These are phyloP conservation scores for Euphrasia arctica DNA, from an alignment of 305 asterid species.

Conservation along the genomic window DNA sequence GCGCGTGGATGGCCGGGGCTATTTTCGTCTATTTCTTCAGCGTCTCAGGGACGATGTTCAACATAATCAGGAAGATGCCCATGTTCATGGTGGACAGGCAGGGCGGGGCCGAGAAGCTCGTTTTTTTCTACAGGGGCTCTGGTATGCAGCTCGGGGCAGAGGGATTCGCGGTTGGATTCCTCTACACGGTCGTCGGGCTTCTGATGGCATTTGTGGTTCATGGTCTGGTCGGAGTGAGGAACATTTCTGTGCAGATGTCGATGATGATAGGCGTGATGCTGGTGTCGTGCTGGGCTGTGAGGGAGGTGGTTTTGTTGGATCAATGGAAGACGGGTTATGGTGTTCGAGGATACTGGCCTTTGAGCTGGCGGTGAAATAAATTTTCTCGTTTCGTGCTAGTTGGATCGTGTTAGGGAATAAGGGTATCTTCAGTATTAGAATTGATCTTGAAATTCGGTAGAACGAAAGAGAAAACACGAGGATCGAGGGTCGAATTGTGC, in stretches of 20 bases:
- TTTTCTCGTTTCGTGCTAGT: slow-evolving; percentile 7
- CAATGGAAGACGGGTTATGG: slow-evolving; percentile 96
- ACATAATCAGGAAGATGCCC: slow-evolving; percentile 87
- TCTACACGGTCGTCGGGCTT: slow-evolving; percentile 82
- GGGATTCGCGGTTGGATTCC: slow-evolving; percentile 75
- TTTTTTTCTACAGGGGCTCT: slow-evolving; percentile 79
- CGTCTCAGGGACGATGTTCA: slow-evolving; percentile 88
- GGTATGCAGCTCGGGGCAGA: slow-evolving; percentile 97
- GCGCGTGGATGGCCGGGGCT: slow-evolving; percentile 78
- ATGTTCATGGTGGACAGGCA: slow-evolving; percentile 67
- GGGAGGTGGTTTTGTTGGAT: slow-evolving; percentile 70
- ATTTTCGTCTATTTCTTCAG: slow-evolving; percentile 84
- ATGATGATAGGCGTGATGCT: slow-evolving; percentile 40
- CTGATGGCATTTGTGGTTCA: slow-evolving; percentile 70
- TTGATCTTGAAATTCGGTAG: background rate
- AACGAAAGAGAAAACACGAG: too few species aligned
- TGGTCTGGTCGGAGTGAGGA: slow-evolving; percentile 48
- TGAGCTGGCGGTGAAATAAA: slow-evolving; percentile 56
- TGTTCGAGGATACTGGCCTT: slow-evolving; percentile 75
- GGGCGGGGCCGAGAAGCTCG: slow-evolving; percentile 58
- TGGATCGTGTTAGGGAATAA: slow-evolving; percentile 23
- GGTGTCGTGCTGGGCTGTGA: slow-evolving; percentile 60
- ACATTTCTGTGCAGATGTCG: slow-evolving; percentile 44
- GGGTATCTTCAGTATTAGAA: background rate
- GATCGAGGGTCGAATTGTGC: too few species aligned